These are phyloP conservation scores for Claviceps sp. DNA, from an alignment of 2,329 filamentous ascomycete genomes.

Conservation along the genomic window DNA sequence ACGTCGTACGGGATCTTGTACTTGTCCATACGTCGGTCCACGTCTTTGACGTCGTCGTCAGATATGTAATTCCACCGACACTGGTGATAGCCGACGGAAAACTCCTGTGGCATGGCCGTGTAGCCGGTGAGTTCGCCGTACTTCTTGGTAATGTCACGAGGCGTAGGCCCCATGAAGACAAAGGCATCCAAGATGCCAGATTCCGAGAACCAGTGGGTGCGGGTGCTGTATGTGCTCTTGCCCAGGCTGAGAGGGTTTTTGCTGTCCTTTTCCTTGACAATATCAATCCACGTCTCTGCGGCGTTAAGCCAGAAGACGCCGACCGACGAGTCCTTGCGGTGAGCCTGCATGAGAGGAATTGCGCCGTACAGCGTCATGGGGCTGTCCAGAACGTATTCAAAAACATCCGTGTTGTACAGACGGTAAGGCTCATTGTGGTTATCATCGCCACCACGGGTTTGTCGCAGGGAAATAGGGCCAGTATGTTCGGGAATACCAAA, in stretches of 20 bases:
- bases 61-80: conserved; percentile 99
- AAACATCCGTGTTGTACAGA: conserved; percentile 92
- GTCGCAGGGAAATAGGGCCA: conserved; percentile 72
- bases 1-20: conserved; percentile 93
- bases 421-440: conserved; percentile 84
- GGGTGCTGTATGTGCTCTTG: conserved; percentile 54
- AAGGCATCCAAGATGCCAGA: conserved; percentile 82
- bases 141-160: conserved; percentile 64
- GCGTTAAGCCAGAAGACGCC: conserved; percentile 96
- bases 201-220: conserved; percentile 96
- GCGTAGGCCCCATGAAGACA: conserved; percentile 81
- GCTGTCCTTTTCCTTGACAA: conserved; percentile 63
- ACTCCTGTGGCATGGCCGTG: conserved; percentile 82
- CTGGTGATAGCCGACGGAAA: conserved; percentile 88
- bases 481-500: conserved; percentile 92
- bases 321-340: conserved; percentile 84
- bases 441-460: conserved; percentile 78
- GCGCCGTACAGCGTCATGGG: conserved; percentile 98
- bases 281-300: conserved; percentile 94
- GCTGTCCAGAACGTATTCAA: conserved; percentile 93
- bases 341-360: conserved; percentile 96
- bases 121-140: conserved; percentile 88
- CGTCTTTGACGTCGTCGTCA: conserved; percentile 91
- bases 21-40: conserved; percentile 93
- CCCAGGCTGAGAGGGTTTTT: conserved; percentile 69